Conservation (phyloP, 1,139 yeast genomes). For the Kodamaea anthophila region DNA sequence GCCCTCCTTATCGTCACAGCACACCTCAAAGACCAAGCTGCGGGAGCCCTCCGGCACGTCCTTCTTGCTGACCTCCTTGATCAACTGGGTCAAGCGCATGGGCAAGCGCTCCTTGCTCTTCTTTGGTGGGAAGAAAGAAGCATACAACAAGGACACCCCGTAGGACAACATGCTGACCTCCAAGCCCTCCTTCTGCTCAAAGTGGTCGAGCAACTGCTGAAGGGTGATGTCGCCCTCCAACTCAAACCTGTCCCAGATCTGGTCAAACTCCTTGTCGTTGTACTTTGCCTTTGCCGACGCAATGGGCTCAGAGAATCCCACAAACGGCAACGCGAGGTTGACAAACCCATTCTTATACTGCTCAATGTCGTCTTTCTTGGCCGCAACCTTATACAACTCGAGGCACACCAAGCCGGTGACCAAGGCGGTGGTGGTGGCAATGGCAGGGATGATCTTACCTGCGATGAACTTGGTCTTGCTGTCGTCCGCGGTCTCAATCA, state of each 20-base stretch:
- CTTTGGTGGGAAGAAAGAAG: constrained; percentile 90
- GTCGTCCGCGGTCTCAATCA: constrained; percentile 73
- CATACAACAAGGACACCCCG: constrained; percentile 84
- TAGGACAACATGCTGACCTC: constrained; percentile 88
- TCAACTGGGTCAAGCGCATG: constrained; percentile 64
- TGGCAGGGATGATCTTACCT: constrained; percentile 96
- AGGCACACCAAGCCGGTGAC: constrained; percentile 93
- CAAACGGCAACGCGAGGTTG: constrained; percentile 90
- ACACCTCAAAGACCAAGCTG: constrained; percentile 78
- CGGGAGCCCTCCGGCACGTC: constrained; percentile 71
- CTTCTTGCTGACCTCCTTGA: constrained; percentile 78
- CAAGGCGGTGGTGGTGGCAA: constrained; percentile 95
- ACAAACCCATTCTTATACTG: constrained; percentile 91
- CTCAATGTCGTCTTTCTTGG: constrained; percentile 66
- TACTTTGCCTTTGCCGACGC: constrained; percentile 77
- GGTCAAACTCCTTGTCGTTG: constrained; percentile 74
- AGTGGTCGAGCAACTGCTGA: constrained; percentile 67
- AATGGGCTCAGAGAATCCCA: constrained; percentile 95
- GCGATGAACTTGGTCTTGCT: constrained; percentile 79
- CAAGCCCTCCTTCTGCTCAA: constrained; percentile 75
- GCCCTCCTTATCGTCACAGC: constrained; percentile 87
- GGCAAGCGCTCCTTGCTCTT: constrained; percentile 73
- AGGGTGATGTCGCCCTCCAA: constrained; percentile 73
- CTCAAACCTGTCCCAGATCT: constrained; percentile 93
- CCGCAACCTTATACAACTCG: constrained; percentile 88